These are phyloP conservation scores for Hypoxylon sp. DNA, from an alignment of 2,329 filamentous ascomycete genomes.

Conservation along the genomic window DNA sequence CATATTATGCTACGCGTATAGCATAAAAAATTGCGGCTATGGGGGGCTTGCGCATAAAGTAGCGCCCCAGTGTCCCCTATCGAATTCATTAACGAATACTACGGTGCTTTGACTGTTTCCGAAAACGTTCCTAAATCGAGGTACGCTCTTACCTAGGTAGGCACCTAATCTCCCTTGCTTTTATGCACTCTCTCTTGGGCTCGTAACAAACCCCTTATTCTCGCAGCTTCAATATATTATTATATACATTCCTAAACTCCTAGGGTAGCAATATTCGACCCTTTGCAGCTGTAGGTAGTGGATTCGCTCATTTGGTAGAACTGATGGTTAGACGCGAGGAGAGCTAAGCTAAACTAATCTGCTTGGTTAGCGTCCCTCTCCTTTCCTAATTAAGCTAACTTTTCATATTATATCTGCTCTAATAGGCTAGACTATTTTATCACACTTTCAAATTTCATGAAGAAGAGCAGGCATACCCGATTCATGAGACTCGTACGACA, in stretches of 20 bases:
- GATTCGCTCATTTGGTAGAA: slow-evolving; percentile 22
- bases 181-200: slow-evolving; percentile 30
- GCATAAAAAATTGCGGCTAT: neutral
- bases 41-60: slow-evolving; percentile 21
- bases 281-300: slow-evolving; percentile 3
- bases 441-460: neutral
- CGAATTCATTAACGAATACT: slow-evolving; percentile 17
- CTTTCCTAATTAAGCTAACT: slow-evolving; percentile 12
- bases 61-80: slow-evolving; percentile 18
- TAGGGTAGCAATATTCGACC: slow-evolving; percentile 25
- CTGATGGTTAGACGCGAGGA: slow-evolving; percentile 20
- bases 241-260: neutral
- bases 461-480: neutral
- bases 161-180: slow-evolving; percentile 38
- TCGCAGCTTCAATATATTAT: slow-evolving; percentile 23
- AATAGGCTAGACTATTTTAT: slow-evolving; percentile 16
- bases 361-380: slow-evolving; percentile 13
- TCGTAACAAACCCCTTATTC: slow-evolving; percentile 38
- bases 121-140: slow-evolving; percentile 25
- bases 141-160: slow-evolving; percentile 19
- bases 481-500: slow-evolving; percentile 8
- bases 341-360: slow-evolving; percentile 1
- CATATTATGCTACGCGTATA: no score
- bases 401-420: slow-evolving; percentile 13
- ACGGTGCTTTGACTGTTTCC: slow-evolving; percentile 21